Conservation (phyloP, 83 land plant species). For the Thuja plicata region DNA sequence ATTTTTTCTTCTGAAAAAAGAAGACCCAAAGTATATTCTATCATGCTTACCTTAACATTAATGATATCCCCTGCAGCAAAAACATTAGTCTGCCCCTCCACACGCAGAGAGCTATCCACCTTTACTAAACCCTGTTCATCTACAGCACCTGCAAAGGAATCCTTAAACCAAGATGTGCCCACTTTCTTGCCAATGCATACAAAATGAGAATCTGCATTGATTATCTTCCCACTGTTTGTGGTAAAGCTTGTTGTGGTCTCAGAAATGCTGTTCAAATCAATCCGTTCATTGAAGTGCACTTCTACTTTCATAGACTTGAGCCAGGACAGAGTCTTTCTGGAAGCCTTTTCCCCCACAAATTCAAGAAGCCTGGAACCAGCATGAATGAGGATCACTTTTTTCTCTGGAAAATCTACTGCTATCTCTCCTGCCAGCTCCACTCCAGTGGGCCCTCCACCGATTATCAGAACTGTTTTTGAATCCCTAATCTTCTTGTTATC, state of each 20-base stretch:
- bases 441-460: conserved; percentile 93
- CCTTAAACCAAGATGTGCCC: conserved; percentile 72
- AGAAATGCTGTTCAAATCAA: conserved; percentile 28
- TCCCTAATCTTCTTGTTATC: conserved; percentile 60
- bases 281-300: conserved; percentile 57
- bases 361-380: conserved; percentile 67
- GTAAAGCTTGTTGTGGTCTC: conserved; percentile 26
- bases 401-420: conserved; percentile 75
- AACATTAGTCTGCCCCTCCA: conserved; percentile 55
- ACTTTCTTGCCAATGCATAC: conserved; percentile 57
- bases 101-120: conserved; percentile 72
- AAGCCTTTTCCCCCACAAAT: conserved; percentile 74
- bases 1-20: too few species aligned
- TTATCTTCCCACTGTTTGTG: conserved; percentile 55
- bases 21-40: neutral
- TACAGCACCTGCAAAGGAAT: conserved; percentile 37
- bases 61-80: conserved; percentile 89
- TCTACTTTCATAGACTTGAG: conserved; percentile 64
- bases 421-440: conserved; percentile 92
- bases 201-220: conserved; percentile 78
- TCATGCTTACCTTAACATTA: conserved; percentile 47
- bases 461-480: conserved; percentile 58
- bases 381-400: conserved; percentile 80
- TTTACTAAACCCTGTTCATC: conserved; percentile 48
- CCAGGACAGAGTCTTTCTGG: conserved; percentile 70